phyloP scores from a whole-genome alignment of 306 rosid genomes.

The Medicago ruthenica region DNA sequence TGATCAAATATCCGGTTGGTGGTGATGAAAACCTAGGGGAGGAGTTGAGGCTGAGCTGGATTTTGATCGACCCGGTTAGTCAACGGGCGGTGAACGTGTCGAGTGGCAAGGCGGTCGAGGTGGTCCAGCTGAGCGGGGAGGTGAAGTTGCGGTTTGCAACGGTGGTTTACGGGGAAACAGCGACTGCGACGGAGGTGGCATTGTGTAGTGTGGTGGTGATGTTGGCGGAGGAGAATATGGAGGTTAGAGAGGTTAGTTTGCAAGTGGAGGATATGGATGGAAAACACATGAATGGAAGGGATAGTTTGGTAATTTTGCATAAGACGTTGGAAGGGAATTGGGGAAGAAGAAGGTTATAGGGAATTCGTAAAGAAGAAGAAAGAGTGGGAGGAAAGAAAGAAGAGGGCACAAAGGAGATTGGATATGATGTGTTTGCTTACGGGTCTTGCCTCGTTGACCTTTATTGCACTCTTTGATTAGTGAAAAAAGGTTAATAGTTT shows the following conservation, averaged over 20 bases:
- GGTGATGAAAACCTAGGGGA: slow-evolving; percentile 31
- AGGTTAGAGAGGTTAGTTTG: slow-evolving; percentile 70
- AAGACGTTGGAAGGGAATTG: slow-evolving; percentile 42
- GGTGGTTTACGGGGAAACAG: slow-evolving; percentile 24
- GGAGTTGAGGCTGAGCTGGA: slow-evolving; percentile 68
- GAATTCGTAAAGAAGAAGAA: too few relatives aligned
- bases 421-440: too few relatives aligned
- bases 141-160: slow-evolving; percentile 54
- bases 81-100: slow-evolving; percentile 73
- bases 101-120: slow-evolving; percentile 60
- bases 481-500: too few relatives aligned
- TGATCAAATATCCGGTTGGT: slow-evolving; percentile 45
- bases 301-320: slow-evolving; percentile 67
- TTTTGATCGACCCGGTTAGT: slow-evolving; percentile 57
- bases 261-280: slow-evolving; percentile 84
- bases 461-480: too few relatives aligned
- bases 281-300: slow-evolving; percentile 62
- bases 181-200: slow-evolving; percentile 56
- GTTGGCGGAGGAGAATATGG: slow-evolving; percentile 49
- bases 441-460: too few relatives aligned
- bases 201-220: slow-evolving; percentile 57
- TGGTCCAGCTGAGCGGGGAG: slow-evolving; percentile 74
- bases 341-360: too few relatives aligned
- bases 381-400: too few relatives aligned
- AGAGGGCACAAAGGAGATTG: too few relatives aligned